phyloP scores from a whole-genome alignment of 192 early-diverging fungal genomes.

The Dispira parvispora region DNA sequence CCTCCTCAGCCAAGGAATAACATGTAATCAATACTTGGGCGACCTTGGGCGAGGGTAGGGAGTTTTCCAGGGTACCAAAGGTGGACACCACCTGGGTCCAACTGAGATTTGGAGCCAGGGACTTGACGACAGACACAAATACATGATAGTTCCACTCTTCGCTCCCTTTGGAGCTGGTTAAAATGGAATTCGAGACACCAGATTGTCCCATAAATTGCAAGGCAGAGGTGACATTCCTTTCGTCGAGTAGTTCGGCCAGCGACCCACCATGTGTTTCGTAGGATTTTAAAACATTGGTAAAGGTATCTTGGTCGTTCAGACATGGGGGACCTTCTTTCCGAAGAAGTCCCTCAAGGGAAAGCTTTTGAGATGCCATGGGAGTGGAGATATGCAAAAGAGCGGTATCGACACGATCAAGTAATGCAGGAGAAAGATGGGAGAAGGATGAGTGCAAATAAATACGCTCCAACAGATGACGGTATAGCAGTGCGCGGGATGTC shows the following conservation, averaged over 20 bases:
- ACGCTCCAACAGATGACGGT: background rate
- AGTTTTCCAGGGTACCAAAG: background rate
- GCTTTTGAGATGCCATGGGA: background rate
- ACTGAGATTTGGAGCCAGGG: background rate
- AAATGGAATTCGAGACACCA: background rate
- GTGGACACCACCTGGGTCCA: background rate
- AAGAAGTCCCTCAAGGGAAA: background rate
- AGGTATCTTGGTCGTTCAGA: background rate
- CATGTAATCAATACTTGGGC: constrained; percentile 1
- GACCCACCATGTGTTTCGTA: background rate
- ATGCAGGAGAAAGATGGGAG: background rate
- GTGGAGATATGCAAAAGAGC: background rate
- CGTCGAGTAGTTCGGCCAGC: constrained; percentile 1
- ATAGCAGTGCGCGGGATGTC: background rate
- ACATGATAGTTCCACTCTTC: constrained; percentile 5
- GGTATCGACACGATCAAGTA: background rate
- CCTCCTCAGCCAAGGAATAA: background rate
- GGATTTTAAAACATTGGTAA: background rate
- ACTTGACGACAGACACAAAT: background rate
- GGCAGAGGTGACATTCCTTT: background rate
- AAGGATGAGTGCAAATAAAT: background rate
- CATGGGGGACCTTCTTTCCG: constrained; percentile 7
- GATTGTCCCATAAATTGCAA: constrained; percentile 1
- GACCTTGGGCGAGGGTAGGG: background rate
- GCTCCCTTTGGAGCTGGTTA: constrained; percentile 1